Conservation (phyloP, 2,329 filamentous ascomycete genomes). For the Didymella pinodella region DNA sequence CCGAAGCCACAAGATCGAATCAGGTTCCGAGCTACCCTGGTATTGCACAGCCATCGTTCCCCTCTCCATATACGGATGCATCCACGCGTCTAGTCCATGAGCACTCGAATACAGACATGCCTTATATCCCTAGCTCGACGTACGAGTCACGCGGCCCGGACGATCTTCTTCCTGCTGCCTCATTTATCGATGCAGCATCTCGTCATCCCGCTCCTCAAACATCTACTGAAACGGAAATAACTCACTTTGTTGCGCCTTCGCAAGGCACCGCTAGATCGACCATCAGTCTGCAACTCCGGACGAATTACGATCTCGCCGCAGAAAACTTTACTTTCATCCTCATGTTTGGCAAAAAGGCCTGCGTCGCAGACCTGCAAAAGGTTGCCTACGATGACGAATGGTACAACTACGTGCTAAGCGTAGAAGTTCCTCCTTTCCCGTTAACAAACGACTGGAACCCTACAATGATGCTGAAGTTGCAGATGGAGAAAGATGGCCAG, state of each 20-base stretch:
- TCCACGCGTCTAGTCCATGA: constrained; percentile 61
- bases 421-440: constrained; percentile 73
- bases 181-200: constrained; percentile 65
- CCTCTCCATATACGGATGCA: constrained; percentile 58
- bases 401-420: constrained; percentile 75
- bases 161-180: constrained; percentile 58
- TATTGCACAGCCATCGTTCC: constrained; percentile 60
- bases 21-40: constrained; percentile 61
- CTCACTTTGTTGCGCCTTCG: constrained; percentile 69
- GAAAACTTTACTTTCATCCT: constrained; percentile 66
- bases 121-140: constrained; percentile 57
- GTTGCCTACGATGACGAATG: constrained; percentile 63
- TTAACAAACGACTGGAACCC: constrained; percentile 63
- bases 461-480: constrained; percentile 66
- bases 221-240: constrained; percentile 63
- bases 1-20: constrained; percentile 68
- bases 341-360: constrained; percentile 80
- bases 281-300: constrained; percentile 76
- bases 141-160: constrained; percentile 57
- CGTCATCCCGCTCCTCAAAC: constrained; percentile 61
- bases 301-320: constrained; percentile 75
- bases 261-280: constrained; percentile 74
- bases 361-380: constrained; percentile 71
- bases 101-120: constrained; percentile 54
- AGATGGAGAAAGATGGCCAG: constrained; percentile 65